A percentile compares a stretch with the other conserved stretches of the same genome.
Conservation (phyloP, 495 filamentous ascomycete species). For the Talaromyces proteolyticus region DNA sequence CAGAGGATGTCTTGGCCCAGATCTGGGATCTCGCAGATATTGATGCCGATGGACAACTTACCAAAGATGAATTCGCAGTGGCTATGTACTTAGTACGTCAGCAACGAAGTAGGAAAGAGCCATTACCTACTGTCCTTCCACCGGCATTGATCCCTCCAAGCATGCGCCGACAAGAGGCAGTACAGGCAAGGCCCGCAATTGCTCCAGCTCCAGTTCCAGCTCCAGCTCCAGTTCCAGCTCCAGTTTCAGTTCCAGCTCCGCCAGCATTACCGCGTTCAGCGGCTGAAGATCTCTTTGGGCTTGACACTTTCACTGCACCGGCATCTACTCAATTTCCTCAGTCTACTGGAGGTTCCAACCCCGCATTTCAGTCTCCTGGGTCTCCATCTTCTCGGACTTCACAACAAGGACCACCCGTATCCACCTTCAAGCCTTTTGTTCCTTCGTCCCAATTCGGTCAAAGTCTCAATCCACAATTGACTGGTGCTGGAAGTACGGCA, state of each 20-base stretch:
- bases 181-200: conserved; percentile 38
- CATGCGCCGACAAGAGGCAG: conserved; percentile 62
- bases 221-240: conserved; percentile 31
- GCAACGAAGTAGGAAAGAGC: conserved; percentile 66
- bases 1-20: conserved; percentile 86
- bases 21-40: conserved; percentile 98
- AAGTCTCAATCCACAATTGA: conserved; percentile 68
- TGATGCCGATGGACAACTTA: conserved; percentile 79
- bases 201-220: conserved; percentile 43
- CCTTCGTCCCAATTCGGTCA: conserved; percentile 89
- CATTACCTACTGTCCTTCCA: conserved; percentile 69
- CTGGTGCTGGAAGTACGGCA: conserved; percentile 58
- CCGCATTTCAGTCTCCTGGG: conserved; percentile 27
- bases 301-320: conserved; percentile 50
- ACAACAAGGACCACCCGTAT: conserved; percentile 26
- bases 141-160: conserved; percentile 80
- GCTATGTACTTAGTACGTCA: conserved; percentile 96
- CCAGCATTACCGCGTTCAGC: conserved; percentile 49
- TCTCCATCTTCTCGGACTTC: conserved; percentile 34
- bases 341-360: conserved; percentile 63
- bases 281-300: conserved; percentile 76
- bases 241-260: conserved; percentile 40
- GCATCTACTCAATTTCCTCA: conserved; percentile 50
- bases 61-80: conserved; percentile 87
- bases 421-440: conserved; percentile 81